Evolutionary conservation across 2,329 filamentous ascomycete species (phyloP), one percentile per base, ranked within the genome.

Genomic region (Beauveria sp.): DNA sequence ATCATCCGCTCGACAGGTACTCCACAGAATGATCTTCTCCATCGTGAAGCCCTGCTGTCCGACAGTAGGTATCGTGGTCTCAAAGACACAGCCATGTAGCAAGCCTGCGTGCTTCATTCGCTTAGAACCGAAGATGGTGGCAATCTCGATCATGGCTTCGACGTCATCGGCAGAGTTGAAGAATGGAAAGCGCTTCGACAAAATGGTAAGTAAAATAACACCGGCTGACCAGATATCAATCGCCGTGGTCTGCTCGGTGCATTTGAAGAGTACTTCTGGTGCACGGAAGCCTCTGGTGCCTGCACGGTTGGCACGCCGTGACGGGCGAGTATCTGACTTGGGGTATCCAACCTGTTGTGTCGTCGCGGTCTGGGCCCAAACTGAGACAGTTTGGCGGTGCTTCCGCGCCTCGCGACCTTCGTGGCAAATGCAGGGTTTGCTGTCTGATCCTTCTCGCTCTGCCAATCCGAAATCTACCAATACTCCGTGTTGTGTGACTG

Each of bases 131-230:
- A 98, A 97, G 64, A 99, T 96, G 63, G 91, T 96, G 42, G 93
- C 90, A 67, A 99, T 96, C 75, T 99, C 95, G 67, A 99, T 93
- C 83, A 97, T 89, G 57, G 95, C 95, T 71, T 99, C 95, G 53
- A 99, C 89, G 69, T 99, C 95, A 73, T 99, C 95, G n/a, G 92
- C 89, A 51, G 91, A 96, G 76, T 99, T 97, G 81, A 99, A 99
- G 76, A 99, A 99, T 1, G 95, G 95, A 69, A 99, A 99, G 4
- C 95, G 87, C 62, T 89, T 89, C 46, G 90, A 93, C 16, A 99
- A 80, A 65, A 99, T 89, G 0, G 95, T 99, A n/a, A 99, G 80
- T 2, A 99, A 82, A 61, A 99, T 96, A n/a, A 99, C 93, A 48
- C 95, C 95, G 0, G 88, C 93, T 26, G 91, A 96, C 95, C 95